phyloP scores from a whole-genome alignment of 1,139 yeast species.

The Candida buenavistaensis region DNA sequence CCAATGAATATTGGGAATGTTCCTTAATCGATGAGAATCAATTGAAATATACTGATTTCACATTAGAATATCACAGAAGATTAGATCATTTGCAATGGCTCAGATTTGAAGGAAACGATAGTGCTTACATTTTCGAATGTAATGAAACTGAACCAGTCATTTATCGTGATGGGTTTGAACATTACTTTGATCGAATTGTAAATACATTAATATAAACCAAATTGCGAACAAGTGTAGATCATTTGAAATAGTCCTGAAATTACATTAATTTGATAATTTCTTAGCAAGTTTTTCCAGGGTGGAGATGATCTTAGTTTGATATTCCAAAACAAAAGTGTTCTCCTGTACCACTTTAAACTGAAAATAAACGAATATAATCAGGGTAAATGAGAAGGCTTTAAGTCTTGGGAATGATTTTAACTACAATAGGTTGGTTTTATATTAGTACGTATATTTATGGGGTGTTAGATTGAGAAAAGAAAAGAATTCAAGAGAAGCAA shows the following conservation, averaged over 20 bases:
- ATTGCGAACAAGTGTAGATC: conserved; percentile 31
- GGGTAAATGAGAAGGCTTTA: conserved; percentile 54
- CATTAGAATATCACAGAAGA: conserved; percentile 12
- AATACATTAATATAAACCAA: conserved; percentile 8
- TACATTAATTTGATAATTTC: conserved; percentile 19
- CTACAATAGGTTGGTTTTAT: not conserved
- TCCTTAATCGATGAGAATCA: conserved; percentile 8
- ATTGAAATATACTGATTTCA: conserved; percentile 12
- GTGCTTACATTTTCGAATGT: conserved; percentile 13
- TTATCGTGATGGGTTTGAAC: conserved; percentile 14
- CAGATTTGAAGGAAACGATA: conserved; percentile 10
- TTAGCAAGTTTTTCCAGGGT: conserved; percentile 37
- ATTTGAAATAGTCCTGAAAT: conserved; percentile 41
- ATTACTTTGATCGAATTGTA: conserved; percentile 12
- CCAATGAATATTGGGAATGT: conserved; percentile 13
- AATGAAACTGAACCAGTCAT: conserved; percentile 9
- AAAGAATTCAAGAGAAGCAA: too few relatives aligned
- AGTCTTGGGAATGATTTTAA: conserved; percentile 30
- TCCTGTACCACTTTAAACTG: conserved; percentile 51
- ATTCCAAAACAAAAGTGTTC: conserved; percentile 52
- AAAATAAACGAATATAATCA: conserved; percentile 53
- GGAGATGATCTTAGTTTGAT: conserved; percentile 45
- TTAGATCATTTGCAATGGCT: conserved; percentile 12
- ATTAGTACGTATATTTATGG: conserved; percentile 1
- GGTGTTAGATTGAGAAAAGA: too few relatives aligned